Base-by-base conservation (phyloP, 345 rosid species). In the Leavenworthia alabamica region DNA sequence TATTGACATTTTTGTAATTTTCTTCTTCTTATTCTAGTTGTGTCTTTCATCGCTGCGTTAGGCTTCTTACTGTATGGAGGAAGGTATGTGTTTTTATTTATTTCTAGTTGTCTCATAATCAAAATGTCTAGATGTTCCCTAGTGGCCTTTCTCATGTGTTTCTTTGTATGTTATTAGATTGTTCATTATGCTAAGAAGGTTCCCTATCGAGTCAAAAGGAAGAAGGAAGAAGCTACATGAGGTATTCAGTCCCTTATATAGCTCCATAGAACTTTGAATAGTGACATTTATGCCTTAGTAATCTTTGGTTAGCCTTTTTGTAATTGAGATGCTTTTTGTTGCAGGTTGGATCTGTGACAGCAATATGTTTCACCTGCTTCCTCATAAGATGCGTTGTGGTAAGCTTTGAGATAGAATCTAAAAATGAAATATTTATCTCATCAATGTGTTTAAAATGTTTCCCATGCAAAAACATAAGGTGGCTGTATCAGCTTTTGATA, bases 311-410 rank as follows among this genome's bases (percentile, higher is more conserved):
- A 2, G 55, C 60, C 49, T 47, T 8, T 8, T 14, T 47, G 29
- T 50, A 15, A 47, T 39, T 6, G 24, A 56, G 15, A 47, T 56
- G 49, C 62, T 51, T 51, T 58, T 26, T 26, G 28, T 61, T 69
- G 74, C 77, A 94, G 99, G 99, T 94, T 67, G 99, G 99, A 75
- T 90, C 88, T 53, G 96, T 94, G 66, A 94, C 97, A 67, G 97
- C 93, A 44, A 88, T 94, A 65, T 94, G 96, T 64, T 94, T 88
- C 80, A 84, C 88, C 29, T 94, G 97, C 83, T 94, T 90, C 79
- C 91, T 94, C 24, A 81, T 94, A 50, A 82, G 97, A 75, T 90
- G 89, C 74, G 74, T 83, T 61, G 90, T 88, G 95, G 99, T 94
- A 78, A 77, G 89, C 59, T 75, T 47, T 60, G 5, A 49, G 29